phyloP scores from a whole-genome alignment of 768 basidiomycete species.

The Leccinellum albellum region DNA sequence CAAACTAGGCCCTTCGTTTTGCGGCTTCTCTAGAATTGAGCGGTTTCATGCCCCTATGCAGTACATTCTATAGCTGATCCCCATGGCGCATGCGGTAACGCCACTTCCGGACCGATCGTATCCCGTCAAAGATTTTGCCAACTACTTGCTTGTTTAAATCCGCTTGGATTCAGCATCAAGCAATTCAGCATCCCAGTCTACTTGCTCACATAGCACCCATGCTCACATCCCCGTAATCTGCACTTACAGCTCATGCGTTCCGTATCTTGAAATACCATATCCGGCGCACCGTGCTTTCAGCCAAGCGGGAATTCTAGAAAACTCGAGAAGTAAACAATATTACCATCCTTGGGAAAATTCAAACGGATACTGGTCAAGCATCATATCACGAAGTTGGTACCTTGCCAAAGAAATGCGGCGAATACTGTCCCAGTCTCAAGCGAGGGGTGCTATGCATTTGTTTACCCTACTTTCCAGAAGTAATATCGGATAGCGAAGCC shows the following conservation, averaged over 20 bases:
- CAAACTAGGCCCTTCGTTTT: not conserved
- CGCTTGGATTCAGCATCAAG: not conserved
- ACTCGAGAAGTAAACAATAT: constrained; percentile 1
- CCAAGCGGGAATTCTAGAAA: constrained; percentile 2
- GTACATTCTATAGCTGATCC: not conserved
- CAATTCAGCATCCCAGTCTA: not conserved
- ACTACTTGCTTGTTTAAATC: not conserved
- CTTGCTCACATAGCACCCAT: not conserved
- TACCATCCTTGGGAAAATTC: not conserved
- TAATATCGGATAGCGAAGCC: not conserved
- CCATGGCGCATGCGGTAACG: not conserved
- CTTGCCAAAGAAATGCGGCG: constrained; percentile 7
- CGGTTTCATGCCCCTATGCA: not conserved
- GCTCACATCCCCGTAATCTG: not conserved
- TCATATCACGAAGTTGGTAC: no score
- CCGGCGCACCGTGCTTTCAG: no score
- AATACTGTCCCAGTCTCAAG: constrained; percentile 1
- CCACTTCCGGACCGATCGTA: not conserved
- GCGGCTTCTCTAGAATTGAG: not conserved
- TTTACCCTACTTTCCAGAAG: constrained; percentile 8
- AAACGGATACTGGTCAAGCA: constrained; percentile 3
- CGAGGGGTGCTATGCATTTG: constrained; percentile 1
- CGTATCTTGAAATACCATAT: not conserved
- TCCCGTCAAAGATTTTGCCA: not conserved
- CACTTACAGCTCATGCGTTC: not conserved